Base-by-base conservation (phyloP, 257 asterid species). In the Fraxinus cuspidata region DNA sequence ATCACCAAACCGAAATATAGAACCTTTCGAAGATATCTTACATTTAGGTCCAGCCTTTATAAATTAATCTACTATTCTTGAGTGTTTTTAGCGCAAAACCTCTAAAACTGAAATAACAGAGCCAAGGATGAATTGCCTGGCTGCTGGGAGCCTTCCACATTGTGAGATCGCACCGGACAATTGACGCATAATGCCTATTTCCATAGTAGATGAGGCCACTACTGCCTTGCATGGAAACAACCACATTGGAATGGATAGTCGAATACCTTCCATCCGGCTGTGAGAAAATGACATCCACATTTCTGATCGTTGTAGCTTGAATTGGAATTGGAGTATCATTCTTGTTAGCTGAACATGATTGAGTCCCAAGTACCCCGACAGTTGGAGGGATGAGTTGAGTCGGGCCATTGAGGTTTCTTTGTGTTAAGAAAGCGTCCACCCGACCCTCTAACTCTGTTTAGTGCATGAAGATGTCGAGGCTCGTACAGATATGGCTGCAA, bases 91-190 rank as follows among this genome's bases (percentile, higher is more conserved):
- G 42, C 75, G 77, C 74, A 83, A 60, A 75, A 77, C 81, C 82
- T 34, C 19, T 29, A 79, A 31, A 47, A 12, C 70, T 51, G 6
- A 53, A 79, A 87, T 64, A 28, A 89, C 88, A 83, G 81, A 94
- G 99, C 99, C 99, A 94, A 90, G 97, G 99, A 94, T 92, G 99
- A 92, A 79, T 91, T 94, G 99, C 97, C 97, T 29, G 84, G 70
- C 86, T 88, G 80, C 85, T 47, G 75, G 69, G 79, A 73, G 21
- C 69, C 35, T 63, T 11, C 23, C 13, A 34, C 10, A 40, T 63
- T 69, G 10, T 21, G 49, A 65, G 80, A 79, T 72, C 81, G 90
- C 96, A 91, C 94, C 88, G 89, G 82, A 85, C 92, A 44, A 85
- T 81, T 19, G 96, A 86, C 34, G 90, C 91, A 69, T 83, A 86